These are phyloP conservation scores for Cyberlindnera petersonii DNA, from an alignment of 805 yeast genomes.

Conservation along the genomic window DNA sequence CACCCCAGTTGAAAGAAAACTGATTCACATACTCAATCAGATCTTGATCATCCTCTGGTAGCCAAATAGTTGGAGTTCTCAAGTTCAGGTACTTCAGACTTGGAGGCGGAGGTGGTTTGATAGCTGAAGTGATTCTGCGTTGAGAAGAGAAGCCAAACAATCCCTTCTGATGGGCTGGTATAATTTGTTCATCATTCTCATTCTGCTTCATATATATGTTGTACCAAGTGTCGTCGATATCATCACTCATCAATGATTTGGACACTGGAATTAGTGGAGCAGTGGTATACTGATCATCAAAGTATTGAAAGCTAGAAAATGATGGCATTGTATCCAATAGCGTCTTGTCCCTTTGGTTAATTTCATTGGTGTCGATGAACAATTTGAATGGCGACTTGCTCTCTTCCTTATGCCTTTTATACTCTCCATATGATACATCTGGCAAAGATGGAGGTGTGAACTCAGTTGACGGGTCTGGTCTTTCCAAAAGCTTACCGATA, in stretches of 20 bases:
- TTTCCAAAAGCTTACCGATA: conserved; percentile 30
- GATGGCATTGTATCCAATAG: conserved; percentile 33
- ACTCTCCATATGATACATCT: conserved; percentile 25
- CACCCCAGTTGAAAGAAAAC: conserved; percentile 89
- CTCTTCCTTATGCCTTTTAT: conserved; percentile 25
- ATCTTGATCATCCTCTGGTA: conserved; percentile 86
- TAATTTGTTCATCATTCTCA: conserved; percentile 35
- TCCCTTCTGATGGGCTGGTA: conserved; percentile 50
- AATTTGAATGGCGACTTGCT: conserved; percentile 31
- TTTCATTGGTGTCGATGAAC: conserved; percentile 29
- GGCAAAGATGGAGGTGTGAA: not conserved
- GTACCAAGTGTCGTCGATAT: conserved; percentile 62
- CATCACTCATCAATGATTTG: conserved; percentile 58
- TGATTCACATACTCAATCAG: conserved; percentile 80
- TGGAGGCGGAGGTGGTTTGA: conserved; percentile 90
- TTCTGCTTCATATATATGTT: conserved; percentile 51
- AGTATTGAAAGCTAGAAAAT: conserved; percentile 28
- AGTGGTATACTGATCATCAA: conserved; percentile 28
- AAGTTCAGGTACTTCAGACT: conserved; percentile 71
- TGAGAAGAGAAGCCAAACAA: conserved; percentile 41
- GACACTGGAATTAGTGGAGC: conserved; percentile 55
- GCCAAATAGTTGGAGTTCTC: conserved; percentile 92
- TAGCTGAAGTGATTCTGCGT: conserved; percentile 55
- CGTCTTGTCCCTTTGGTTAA: conserved; percentile 32
- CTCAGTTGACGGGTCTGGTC: conserved; percentile 33